phyloP scores from a whole-genome alignment of 192 early-diverging fungal genomes.

The Coemansia aciculifera region DNA sequence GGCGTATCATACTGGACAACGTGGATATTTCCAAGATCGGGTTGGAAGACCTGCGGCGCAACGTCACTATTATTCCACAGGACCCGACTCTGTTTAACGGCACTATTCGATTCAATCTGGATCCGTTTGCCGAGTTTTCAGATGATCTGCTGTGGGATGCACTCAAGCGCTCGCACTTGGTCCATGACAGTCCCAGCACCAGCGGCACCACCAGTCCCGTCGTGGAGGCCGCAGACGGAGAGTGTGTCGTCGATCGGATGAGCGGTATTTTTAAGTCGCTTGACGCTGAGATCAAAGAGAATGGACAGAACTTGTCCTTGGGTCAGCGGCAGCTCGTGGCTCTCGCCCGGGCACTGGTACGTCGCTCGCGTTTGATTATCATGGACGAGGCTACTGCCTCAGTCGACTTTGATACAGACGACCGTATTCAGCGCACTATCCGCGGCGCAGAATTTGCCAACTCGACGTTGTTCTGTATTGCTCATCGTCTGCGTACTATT shows the following conservation, averaged over 20 bases:
- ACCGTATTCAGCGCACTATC: slow-evolving; percentile 85
- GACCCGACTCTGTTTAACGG: slow-evolving; percentile 82
- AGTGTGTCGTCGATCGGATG: slow-evolving; percentile 14
- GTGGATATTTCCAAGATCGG: slow-evolving; percentile 73
- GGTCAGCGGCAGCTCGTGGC: slow-evolving; percentile 81
- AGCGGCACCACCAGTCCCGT: neutral
- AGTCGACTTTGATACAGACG: slow-evolving; percentile 86
- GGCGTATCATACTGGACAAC: slow-evolving; percentile 71
- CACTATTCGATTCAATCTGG: slow-evolving; percentile 83
- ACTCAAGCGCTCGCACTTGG: slow-evolving; percentile 73
- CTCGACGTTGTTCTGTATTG: slow-evolving; percentile 83
- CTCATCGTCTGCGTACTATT: slow-evolving; percentile 87
- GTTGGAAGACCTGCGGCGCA: slow-evolving; percentile 75
- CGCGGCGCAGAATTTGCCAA: slow-evolving; percentile 70
- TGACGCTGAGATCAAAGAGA: slow-evolving; percentile 80
- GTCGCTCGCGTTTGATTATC: slow-evolving; percentile 68
- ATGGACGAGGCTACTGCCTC: slow-evolving; percentile 91
- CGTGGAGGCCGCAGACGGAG: neutral
- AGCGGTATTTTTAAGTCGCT: slow-evolving; percentile 34
- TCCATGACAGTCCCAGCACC: slow-evolving; percentile 25
- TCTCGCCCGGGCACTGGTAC: slow-evolving; percentile 76
- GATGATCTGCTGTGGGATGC: slow-evolving; percentile 81
- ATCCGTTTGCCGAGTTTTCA: slow-evolving; percentile 78
- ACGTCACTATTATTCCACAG: slow-evolving; percentile 89
- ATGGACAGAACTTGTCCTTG: slow-evolving; percentile 76